These are phyloP conservation scores for Leptosphaerulina australis DNA, from an alignment of 2,329 filamentous ascomycete species.

Conservation along the genomic window DNA sequence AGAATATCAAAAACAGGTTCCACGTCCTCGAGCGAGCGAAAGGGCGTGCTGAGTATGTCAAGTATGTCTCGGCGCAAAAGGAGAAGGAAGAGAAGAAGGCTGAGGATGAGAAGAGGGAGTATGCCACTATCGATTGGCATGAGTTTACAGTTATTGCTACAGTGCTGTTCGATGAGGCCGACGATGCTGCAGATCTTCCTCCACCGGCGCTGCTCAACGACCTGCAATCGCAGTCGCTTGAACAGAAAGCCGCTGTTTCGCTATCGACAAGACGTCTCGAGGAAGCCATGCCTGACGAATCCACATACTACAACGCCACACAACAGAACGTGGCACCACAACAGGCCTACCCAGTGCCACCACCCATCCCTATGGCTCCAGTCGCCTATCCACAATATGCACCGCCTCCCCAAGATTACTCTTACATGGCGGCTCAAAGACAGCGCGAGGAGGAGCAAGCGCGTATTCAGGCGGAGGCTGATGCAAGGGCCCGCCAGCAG, in stretches of 20 bases:
- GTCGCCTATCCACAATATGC: slow-evolving; percentile 33
- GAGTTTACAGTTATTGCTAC: slow-evolving; percentile 97
- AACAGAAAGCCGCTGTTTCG: slow-evolving; percentile 91
- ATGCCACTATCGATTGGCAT: slow-evolving; percentile 95
- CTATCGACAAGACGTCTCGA: slow-evolving; percentile 86
- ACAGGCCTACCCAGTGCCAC: slow-evolving; percentile 37
- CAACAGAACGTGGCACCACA: slow-evolving; percentile 40
- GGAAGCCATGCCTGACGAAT: slow-evolving; percentile 86
- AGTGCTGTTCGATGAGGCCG: slow-evolving; percentile 85
- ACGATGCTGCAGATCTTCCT: slow-evolving; percentile 84
- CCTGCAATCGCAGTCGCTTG: slow-evolving; percentile 89
- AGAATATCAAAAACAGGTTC: slow-evolving; percentile 79
- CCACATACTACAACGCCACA: slow-evolving; percentile 50
- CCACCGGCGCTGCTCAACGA: slow-evolving; percentile 89
- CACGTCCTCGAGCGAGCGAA: slow-evolving; percentile 79
- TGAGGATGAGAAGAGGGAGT: slow-evolving; percentile 76
- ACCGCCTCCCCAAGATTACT: slow-evolving; percentile 37
- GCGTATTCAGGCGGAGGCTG: slow-evolving; percentile 54
- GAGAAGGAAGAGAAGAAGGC: slow-evolving; percentile 86
- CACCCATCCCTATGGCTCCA: slow-evolving; percentile 34
- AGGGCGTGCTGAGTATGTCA: slow-evolving; percentile 84
- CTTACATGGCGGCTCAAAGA: slow-evolving; percentile 37
- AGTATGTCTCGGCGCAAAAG: slow-evolving; percentile 83
- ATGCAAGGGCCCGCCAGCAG: slow-evolving; percentile 75
- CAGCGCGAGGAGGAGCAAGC: slow-evolving; percentile 49